Evolutionary conservation across 2,329 filamentous ascomycete genomes (phyloP).

Genomic region (Fusarium lyarnte): DNA sequence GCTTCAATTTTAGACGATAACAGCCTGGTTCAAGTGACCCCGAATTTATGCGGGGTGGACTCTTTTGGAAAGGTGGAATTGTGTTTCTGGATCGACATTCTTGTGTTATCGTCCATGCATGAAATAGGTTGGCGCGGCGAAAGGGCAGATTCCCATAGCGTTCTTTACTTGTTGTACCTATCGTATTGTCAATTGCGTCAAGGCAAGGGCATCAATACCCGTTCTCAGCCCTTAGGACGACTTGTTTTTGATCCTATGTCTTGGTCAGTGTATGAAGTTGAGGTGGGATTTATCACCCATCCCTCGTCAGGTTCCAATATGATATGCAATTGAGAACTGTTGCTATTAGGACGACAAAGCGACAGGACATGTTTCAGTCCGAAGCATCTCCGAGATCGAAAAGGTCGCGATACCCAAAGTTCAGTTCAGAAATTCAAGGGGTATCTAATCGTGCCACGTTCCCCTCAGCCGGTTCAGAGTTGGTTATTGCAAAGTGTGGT

Average conservation of each 20-base stretch:
- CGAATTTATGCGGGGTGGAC: not conserved
- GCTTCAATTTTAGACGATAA: constrained; percentile 1
- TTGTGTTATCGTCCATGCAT: constrained; percentile 33
- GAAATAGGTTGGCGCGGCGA: constrained; percentile 38
- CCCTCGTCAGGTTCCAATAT: not conserved
- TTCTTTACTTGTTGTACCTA: constrained; percentile 32
- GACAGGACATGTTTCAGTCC: not conserved
- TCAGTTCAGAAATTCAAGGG: not conserved
- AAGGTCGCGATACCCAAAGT: not conserved
- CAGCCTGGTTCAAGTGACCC: not conserved
- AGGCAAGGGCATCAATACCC: constrained; percentile 11
- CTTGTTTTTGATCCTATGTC: not conserved
- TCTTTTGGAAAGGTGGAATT: constrained; percentile 14
- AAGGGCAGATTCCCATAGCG: constrained; percentile 39
- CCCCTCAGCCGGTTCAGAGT: not conserved
- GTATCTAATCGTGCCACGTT: not conserved
- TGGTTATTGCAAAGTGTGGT: constrained; percentile 2
- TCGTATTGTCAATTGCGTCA: constrained; percentile 8
- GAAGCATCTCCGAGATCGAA: not conserved
- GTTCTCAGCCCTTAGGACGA: not conserved
- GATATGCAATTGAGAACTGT: not conserved
- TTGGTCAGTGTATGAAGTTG: not conserved
- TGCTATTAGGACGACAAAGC: not conserved
- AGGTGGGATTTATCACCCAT: not conserved
- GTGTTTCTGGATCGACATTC: constrained; percentile 22